A percentile compares a stretch with the other conserved stretches of the same genome.
These are phyloP conservation scores for Elsinoe fawcettii DNA, from an alignment of 2,329 filamentous ascomycete genomes.

Conservation along the genomic window DNA sequence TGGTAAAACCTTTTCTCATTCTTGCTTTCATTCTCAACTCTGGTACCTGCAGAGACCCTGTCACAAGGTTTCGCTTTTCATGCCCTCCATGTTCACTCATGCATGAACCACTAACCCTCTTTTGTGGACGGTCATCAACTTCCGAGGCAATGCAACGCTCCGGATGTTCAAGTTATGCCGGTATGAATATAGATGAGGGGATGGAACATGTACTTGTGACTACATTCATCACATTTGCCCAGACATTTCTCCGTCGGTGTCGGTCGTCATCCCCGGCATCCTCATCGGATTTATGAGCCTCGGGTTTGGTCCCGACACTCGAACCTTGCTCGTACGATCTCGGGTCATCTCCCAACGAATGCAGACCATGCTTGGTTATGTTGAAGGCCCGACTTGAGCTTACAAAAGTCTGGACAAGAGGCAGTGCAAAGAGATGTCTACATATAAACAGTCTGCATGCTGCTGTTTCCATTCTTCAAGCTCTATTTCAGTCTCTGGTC, in stretches of 20 bases:
- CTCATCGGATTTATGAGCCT: not conserved
- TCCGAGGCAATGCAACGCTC: not conserved
- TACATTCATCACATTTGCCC: not conserved
- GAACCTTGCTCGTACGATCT: no score
- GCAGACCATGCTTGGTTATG: not conserved
- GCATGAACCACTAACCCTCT: conserved; percentile 12
- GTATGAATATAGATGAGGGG: not conserved
- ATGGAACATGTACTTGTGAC: not conserved
- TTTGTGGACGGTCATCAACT: not conserved
- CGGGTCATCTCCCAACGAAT: not conserved
- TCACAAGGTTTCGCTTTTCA: not conserved
- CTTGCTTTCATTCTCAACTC: not conserved
- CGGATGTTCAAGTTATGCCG: not conserved
- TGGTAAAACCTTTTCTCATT: not conserved
- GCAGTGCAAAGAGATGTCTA: not conserved
- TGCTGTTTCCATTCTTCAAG: no score
- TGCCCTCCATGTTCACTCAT: not conserved
- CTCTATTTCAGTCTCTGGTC: no score
- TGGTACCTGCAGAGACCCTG: not conserved
- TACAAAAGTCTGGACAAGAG: not conserved
- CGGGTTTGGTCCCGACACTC: not conserved
- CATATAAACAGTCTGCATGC: not conserved
- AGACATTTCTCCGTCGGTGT: conserved; percentile 1
- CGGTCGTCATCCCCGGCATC: not conserved
- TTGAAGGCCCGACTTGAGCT: not conserved